Evolutionary conservation across 2,329 filamentous ascomycete genomes (phyloP).

Genomic region (Setomelanomma holmii): DNA sequence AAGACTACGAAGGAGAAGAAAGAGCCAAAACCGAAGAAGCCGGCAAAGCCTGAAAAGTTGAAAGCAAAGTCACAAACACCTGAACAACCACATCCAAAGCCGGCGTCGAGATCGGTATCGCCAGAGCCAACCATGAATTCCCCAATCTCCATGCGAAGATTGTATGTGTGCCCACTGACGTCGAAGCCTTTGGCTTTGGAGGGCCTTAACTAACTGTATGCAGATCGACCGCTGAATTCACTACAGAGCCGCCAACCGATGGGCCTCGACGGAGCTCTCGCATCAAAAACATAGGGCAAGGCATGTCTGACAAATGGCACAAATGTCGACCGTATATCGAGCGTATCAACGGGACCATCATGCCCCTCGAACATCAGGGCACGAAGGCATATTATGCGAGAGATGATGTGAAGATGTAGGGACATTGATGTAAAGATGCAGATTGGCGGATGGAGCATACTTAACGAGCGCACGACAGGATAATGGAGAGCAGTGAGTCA

Average conservation of each 20-base stretch:
- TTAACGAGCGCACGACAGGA: no score
- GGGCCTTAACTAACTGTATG: neutral
- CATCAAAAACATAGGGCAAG: slow-evolving; percentile 7
- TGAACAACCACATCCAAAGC: neutral
- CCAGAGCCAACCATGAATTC: neutral
- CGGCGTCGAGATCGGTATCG: neutral
- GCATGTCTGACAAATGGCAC: slow-evolving; percentile 15
- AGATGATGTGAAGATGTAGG: neutral
- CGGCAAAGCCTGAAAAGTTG: neutral
- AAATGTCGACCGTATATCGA: slow-evolving; percentile 19
- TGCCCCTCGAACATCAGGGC: slow-evolving; percentile 8
- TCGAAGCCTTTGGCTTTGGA: no score
- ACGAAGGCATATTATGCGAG: neutral
- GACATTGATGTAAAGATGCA: neutral
- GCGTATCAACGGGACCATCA: slow-evolving; percentile 18
- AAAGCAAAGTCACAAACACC: neutral
- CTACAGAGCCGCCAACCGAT: neutral
- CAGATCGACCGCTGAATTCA: neutral
- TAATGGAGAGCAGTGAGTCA: no score
- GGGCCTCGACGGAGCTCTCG: slow-evolving; percentile 5
- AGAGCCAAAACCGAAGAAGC: neutral
- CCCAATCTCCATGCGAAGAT: neutral
- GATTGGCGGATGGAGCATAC: no score
- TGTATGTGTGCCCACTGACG: no score
- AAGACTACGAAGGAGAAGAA: neutral